Percentiles rank a stretch among this genome's conserved stretches.
These are phyloP conservation scores for Aspergillus texensis DNA, from an alignment of 2,329 filamentous ascomycete genomes.

Conservation along the genomic window DNA sequence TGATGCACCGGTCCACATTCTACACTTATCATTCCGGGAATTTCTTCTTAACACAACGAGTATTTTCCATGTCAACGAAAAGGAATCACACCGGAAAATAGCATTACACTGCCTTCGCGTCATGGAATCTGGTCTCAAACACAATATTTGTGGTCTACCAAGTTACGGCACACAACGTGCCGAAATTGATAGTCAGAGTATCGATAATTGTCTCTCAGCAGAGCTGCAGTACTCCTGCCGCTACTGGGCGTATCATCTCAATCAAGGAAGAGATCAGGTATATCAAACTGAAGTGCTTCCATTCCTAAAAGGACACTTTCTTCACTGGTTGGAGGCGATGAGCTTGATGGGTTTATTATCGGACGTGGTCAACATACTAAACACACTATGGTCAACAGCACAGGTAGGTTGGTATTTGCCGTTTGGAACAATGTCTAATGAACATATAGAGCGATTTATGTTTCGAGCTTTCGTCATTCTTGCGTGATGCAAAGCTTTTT, in stretches of 20 bases:
- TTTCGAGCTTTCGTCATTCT: slow-evolving; percentile 19
- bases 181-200: slow-evolving; percentile 15
- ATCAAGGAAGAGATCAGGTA: slow-evolving; percentile 9
- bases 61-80: slow-evolving; percentile 25
- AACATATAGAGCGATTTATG: no score
- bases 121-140: background rate
- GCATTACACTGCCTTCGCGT: background rate
- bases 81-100: slow-evolving; percentile 1
- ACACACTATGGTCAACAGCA: background rate
- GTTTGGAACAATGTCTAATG: no score
- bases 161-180: slow-evolving; percentile 2
- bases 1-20: slow-evolving; percentile 15
- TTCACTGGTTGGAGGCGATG: slow-evolving; percentile 30
- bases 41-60: slow-evolving; percentile 21
- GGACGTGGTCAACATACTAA: slow-evolving; percentile 21
- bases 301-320: slow-evolving; percentile 24
- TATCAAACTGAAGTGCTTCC: background rate
- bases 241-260: slow-evolving; percentile 29
- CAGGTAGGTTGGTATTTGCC: background rate
- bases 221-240: slow-evolving; percentile 31
- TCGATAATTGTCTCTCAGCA: slow-evolving; percentile 17
- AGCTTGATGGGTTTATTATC: slow-evolving; percentile 20
- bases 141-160: slow-evolving; percentile 19
- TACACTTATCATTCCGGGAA: slow-evolving; percentile 36
- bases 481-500: slow-evolving; percentile 36